Evolutionary conservation across 257 asterid genomes (phyloP), one percentile per base, ranked within the genome.

Genomic region (Salvia miltiorrhiza): DNA sequence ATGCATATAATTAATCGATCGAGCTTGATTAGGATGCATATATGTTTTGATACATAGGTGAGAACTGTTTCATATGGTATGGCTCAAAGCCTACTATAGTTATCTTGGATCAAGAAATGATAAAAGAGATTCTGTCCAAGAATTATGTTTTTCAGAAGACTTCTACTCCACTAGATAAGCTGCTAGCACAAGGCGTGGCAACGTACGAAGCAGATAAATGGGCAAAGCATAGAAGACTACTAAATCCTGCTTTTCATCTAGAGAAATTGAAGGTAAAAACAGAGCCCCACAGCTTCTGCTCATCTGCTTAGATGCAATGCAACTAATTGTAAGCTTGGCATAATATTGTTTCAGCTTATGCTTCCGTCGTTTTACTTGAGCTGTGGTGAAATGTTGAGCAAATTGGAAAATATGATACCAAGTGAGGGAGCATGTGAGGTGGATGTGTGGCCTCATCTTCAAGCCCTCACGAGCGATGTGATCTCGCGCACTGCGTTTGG

Each of bases 401-500:
- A 82, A 72, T 86, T 84, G 85, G 81, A 80, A 9, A 62, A 67
- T 20, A 44, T 76, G 13, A 62, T 68, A 0, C 6, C 58, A 0
- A 37, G 68, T 0, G 60, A 66, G 5, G 81, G 81, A 23, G 76
- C 70, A 2, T 40, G 21, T 19, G 87, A 84, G 23, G 24, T 86
- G 62, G 86, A 86, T 20, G 84, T 82, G 40, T 78, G 76, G 77
- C 85, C 87, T 30, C 43, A 71, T 63, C 76, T 86, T 39, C 78
- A 81, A 73, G 64, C 68, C 8, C 48, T 86, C 13, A 71, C 87
- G 0, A 43, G 83, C 0, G 83, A 85, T 55, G 86, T 74, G 33
- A 81, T 85, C 21, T 83, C 88, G 2, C 73, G 86, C n/a, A 76
- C 84, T 20, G 85, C 88, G 0, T 85, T 83, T 71, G 91, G 88